Evolutionary conservation across 306 rosid species (phyloP), one percentile per base, ranked within the genome.

Genomic region (Styphnolobium japonicum): DNA sequence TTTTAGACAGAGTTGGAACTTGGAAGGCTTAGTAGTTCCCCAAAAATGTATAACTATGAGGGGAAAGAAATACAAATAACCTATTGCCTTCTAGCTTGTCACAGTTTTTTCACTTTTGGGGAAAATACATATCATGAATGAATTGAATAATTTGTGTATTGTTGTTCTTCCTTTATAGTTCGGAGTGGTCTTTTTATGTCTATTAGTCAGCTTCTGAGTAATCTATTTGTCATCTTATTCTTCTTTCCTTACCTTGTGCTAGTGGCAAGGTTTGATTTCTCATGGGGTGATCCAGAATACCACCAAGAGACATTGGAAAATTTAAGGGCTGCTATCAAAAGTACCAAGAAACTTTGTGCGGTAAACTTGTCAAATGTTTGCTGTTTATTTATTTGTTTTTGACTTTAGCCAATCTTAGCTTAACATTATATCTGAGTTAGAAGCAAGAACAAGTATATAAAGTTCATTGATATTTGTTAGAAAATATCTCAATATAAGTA

Each of bases 191-290:
- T 33, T 55, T 43, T 65, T 15, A 10, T 61, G 73, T 76, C 21
- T 40, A 49, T 14, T 14, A 7, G 75, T 73, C 48, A 53, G 52
- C 46, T 37, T 64, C 33, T 36, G 3, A 78, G 64, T 78, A 10
- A 53, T 49, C 8, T 37, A 48, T 40, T 48, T 22, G 27, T 81
- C 10, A 39, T 60, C 73, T 78, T 51, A 31, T 40, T 40, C 15
- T 68, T 61, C 36, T 52, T 33, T 83, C 79, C 80, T 76, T 34
- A 33, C 33, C 49, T 49, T 79, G 82, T 73, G 53, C 74, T 80
- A 93, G 98, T 93, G 82, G 98, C 97, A 16, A 82, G 98, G 85
- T 88, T 93, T 53, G 98, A 93, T 67, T 91, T 91, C 79, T 91
- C 98, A 23, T 91, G 94, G 98, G 92, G 97, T 10, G 90, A 93